phyloP scores from a whole-genome alignment of 306 rosid species.

The Rosa chinensis region DNA sequence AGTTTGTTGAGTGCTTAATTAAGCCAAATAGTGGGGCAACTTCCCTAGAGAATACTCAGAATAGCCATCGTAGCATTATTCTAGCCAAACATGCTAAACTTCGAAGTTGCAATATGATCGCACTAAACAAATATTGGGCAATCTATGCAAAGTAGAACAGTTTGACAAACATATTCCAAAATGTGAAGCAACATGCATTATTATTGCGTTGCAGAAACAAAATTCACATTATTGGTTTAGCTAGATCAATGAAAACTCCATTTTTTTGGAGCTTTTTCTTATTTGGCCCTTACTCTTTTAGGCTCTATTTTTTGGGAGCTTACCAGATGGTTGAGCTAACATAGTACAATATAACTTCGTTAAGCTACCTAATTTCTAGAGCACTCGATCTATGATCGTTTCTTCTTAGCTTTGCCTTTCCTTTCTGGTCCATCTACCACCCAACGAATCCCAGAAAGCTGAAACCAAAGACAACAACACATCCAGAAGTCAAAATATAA shows the following conservation, averaged over 20 bases:
- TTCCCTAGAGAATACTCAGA: background rate
- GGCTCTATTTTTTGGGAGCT: background rate
- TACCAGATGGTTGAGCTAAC: background rate
- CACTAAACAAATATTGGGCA: background rate
- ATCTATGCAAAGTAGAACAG: background rate
- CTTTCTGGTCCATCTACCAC: constrained; percentile 30
- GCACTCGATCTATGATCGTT: background rate
- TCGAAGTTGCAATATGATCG: background rate
- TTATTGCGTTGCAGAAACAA: background rate
- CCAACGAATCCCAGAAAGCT: constrained; percentile 58
- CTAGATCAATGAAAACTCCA: background rate
- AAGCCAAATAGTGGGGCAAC: background rate
- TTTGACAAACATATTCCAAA: background rate
- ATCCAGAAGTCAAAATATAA: background rate
- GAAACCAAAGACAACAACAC: constrained; percentile 12
- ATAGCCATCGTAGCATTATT: background rate
- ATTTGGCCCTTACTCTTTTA: background rate
- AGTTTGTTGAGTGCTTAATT: background rate
- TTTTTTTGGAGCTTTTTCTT: background rate
- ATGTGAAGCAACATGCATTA: background rate
- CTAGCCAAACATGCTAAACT: background rate
- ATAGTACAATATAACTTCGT: background rate
- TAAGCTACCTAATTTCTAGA: background rate
- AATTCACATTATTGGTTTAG: background rate
- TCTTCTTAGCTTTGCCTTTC: background rate